phyloP scores from a whole-genome alignment of 352 stramenopile species.

The Phytophthora cajani region DNA sequence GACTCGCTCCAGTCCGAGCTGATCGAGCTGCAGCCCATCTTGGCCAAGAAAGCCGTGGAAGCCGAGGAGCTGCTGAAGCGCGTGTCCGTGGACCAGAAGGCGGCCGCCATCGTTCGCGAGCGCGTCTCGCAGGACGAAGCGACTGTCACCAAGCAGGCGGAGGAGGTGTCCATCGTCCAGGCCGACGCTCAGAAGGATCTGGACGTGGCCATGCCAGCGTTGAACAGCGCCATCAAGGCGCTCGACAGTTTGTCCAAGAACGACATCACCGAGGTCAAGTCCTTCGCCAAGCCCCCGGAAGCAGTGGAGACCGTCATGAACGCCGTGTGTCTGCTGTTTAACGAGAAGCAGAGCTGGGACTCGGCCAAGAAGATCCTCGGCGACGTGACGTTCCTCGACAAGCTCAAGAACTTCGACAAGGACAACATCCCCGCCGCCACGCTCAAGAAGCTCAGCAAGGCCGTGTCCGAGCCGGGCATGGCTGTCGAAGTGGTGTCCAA shows the following conservation, averaged over 20 bases:
- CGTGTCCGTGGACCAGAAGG: conserved; percentile 93
- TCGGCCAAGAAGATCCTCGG: conserved; percentile 91
- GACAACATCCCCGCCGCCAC: conserved; percentile 92
- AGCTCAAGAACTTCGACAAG: conserved; percentile 94
- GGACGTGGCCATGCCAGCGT: conserved; percentile 92
- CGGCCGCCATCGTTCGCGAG: conserved; percentile 88
- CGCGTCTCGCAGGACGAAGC: conserved; percentile 92
- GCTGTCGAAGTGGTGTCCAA: conserved; percentile 92
- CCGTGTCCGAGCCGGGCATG: conserved; percentile 87
- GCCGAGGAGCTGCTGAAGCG: conserved; percentile 93
- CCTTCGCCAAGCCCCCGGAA: conserved; percentile 92
- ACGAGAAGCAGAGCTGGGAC: conserved; percentile 94
- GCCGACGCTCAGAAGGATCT: conserved; percentile 94
- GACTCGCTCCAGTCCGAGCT: conserved; percentile 93
- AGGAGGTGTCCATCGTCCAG: conserved; percentile 91
- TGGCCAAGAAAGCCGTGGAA: conserved; percentile 91
- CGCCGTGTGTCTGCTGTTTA: conserved; percentile 93
- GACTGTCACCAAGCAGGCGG: conserved; percentile 90
- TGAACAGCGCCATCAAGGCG: conserved; percentile 90
- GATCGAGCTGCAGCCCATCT: conserved; percentile 91
- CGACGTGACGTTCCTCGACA: conserved; percentile 90
- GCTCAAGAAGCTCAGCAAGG: conserved; percentile 91
- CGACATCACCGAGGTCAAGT: conserved; percentile 95
- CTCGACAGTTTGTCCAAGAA: conserved; percentile 92
- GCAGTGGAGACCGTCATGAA: conserved; percentile 96